phyloP scores from a whole-genome alignment of 1,284 basidiomycete species.

The Blastosporella zonata region DNA sequence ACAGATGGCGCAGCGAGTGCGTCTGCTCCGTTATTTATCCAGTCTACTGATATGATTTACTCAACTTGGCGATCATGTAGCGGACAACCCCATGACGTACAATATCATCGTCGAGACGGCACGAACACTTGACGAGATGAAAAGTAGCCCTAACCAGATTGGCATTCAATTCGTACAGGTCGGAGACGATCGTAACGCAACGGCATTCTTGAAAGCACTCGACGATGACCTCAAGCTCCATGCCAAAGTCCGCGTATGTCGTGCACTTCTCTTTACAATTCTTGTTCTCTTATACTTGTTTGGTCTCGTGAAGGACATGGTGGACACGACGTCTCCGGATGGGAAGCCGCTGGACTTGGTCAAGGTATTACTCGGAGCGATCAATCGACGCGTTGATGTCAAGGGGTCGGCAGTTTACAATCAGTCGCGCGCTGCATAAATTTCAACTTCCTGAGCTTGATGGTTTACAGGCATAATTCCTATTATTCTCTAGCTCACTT shows the following conservation, averaged over 20 bases:
- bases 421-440: too few relatives aligned
- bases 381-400: slow-evolving; percentile 23
- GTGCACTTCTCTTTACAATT: background rate
- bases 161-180: slow-evolving; percentile 52
- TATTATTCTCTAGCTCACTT: too few relatives aligned
- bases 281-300: background rate
- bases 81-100: slow-evolving; percentile 14
- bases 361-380: slow-evolving; percentile 23
- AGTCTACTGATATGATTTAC: background rate
- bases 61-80: background rate
- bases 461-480: too few relatives aligned
- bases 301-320: slow-evolving; percentile 19
- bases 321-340: slow-evolving; percentile 18
- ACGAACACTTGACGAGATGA: background rate
- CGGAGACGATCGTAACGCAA: slow-evolving; percentile 36
- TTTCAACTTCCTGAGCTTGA: too few relatives aligned
- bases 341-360: slow-evolving; percentile 19
- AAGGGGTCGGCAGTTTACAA: background rate
- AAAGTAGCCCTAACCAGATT: slow-evolving; percentile 19
- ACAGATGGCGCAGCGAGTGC: slow-evolving; percentile 49
- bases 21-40: slow-evolving; percentile 16
- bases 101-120: slow-evolving; percentile 16
- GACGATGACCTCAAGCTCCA: slow-evolving; percentile 37
- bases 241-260: slow-evolving; percentile 21
- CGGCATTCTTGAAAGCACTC: slow-evolving; percentile 34